Evolutionary conservation across 2,329 filamentous ascomycete genomes (phyloP).

Genomic region (Aspergillus carbonarius): DNA sequence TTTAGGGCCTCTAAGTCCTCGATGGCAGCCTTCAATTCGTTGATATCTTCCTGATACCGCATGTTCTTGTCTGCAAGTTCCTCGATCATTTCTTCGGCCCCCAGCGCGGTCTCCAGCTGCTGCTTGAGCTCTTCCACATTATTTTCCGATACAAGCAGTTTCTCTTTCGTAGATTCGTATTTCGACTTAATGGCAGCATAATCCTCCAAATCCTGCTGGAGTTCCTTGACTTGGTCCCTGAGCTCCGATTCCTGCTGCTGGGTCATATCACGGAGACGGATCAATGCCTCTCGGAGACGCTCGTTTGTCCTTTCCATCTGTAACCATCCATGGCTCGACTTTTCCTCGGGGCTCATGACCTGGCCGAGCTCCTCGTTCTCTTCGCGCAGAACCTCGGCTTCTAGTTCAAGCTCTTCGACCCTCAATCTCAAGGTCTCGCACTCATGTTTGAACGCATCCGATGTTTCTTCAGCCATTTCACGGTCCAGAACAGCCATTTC

Average conservation of each 20-base stretch:
- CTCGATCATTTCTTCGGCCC: constrained; percentile 91
- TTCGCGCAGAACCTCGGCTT: constrained; percentile 80
- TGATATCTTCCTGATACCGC: constrained; percentile 76
- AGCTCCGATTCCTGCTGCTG: constrained; percentile 81
- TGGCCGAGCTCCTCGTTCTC: constrained; percentile 82
- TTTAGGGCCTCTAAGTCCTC: constrained; percentile 86
- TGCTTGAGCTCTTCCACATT: constrained; percentile 82
- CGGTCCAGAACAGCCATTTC: constrained; percentile 87
- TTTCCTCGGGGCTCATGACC: constrained; percentile 85
- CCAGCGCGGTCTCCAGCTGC: constrained; percentile 84
- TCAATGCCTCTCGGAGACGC: constrained; percentile 77
- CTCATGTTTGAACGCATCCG: constrained; percentile 78
- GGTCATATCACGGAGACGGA: constrained; percentile 81
- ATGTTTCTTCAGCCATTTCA: constrained; percentile 94
- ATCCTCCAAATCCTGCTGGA: constrained; percentile 73
- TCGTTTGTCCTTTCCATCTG: constrained; percentile 92
- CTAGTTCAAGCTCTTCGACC: constrained; percentile 80
- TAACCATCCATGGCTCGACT: constrained; percentile 80
- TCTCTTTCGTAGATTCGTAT: constrained; percentile 68
- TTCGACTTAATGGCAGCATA: constrained; percentile 66
- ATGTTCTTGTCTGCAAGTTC: constrained; percentile 86
- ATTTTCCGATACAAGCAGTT: constrained; percentile 68
- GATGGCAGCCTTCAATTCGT: constrained; percentile 76
- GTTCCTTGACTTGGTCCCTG: constrained; percentile 68
- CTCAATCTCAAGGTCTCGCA: constrained; percentile 73